These are phyloP conservation scores for Bruguiera parviflora DNA, from an alignment of 345 rosid genomes.

Conservation along the genomic window DNA sequence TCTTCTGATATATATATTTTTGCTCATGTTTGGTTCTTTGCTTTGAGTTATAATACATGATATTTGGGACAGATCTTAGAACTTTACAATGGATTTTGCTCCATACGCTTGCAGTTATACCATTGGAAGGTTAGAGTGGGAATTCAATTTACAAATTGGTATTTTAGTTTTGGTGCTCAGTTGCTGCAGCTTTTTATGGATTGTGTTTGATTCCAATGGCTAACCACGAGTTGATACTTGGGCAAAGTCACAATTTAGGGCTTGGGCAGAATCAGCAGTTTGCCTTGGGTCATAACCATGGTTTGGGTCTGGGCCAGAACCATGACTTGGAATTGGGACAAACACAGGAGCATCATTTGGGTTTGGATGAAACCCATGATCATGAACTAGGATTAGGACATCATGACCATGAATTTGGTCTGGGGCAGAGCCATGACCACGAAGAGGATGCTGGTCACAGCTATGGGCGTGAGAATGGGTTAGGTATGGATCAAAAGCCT, in stretches of 20 bases:
- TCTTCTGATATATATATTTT: neutral
- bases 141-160: no score
- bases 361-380: conserved; percentile 56
- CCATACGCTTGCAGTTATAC: no score
- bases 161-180: neutral
- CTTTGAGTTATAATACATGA: neutral
- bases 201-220: conserved; percentile 43
- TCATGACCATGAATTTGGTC: conserved; percentile 53
- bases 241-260: conserved; percentile 58
- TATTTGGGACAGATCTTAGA: no score
- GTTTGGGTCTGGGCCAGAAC: conserved; percentile 55
- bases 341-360: conserved; percentile 58
- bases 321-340: conserved; percentile 64
- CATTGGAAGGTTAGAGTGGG: neutral
- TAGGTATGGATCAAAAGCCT: conserved; percentile 51
- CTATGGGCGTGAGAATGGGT: conserved; percentile 50
- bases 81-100: no score
- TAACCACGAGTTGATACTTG: conserved; percentile 73
- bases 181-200: conserved; percentile 1
- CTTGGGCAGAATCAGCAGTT: conserved; percentile 63
- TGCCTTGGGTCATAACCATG: conserved; percentile 63
- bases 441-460: conserved; percentile 53
- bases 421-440: conserved; percentile 56
- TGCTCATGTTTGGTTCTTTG: neutral
- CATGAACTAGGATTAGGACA: conserved; percentile 57